These are phyloP conservation scores for Melastoma malabathricum DNA, from an alignment of 345 rosid species.

Conservation along the genomic window DNA sequence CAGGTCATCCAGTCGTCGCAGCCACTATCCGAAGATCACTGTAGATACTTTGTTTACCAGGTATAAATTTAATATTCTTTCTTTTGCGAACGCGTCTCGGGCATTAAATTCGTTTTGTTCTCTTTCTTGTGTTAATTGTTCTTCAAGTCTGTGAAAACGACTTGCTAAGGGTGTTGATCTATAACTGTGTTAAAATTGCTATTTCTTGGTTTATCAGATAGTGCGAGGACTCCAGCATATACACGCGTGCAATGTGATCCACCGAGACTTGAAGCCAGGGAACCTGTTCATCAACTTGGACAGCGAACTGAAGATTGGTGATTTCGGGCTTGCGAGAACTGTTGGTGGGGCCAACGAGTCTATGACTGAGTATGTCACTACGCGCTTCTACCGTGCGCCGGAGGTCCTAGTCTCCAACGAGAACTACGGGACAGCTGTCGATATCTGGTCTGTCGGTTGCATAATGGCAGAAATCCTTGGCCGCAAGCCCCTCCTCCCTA, in stretches of 20 bases:
- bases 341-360: slow-evolving; percentile 53
- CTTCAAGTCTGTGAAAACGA: no score
- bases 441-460: slow-evolving; percentile 91
- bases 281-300: slow-evolving; percentile 74
- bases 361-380: slow-evolving; percentile 83
- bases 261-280: slow-evolving; percentile 82
- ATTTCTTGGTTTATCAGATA: no score
- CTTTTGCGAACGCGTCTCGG: no score
- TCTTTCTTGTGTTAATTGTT: no score
- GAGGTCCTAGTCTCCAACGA: slow-evolving; percentile 83
- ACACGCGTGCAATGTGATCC: slow-evolving; percentile 83
- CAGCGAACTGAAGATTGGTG: slow-evolving; percentile 74
- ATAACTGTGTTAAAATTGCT: no score
- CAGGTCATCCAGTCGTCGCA: slow-evolving; percentile 70
- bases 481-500: slow-evolving; percentile 63
- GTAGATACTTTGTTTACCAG: slow-evolving; percentile 74
- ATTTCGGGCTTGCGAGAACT: slow-evolving; percentile 78
- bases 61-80: no score
- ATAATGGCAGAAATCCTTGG: slow-evolving; percentile 84
- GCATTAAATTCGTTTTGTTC: no score
- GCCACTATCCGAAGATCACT: slow-evolving; percentile 62
- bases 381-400: slow-evolving; percentile 91
- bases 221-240: slow-evolving; percentile 76
- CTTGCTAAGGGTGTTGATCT: no score
- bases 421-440: slow-evolving; percentile 70